phyloP scores from a whole-genome alignment of 2,329 filamentous ascomycete genomes.

The Fusarium sp. region DNA sequence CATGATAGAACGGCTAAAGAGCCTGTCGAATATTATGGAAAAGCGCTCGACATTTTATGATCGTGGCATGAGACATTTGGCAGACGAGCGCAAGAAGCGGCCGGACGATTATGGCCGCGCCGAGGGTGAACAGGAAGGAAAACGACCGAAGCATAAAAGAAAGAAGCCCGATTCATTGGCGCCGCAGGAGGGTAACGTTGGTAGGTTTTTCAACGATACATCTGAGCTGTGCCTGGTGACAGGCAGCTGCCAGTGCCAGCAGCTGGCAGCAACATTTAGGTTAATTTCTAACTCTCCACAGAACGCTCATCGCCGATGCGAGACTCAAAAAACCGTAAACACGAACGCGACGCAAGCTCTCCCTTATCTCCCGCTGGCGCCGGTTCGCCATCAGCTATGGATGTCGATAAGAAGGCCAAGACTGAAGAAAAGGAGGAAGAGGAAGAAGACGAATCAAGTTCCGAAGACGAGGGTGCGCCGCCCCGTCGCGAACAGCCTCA shows the following conservation, averaged over 20 bases:
- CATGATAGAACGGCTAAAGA: slow-evolving; percentile 74
- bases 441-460: slow-evolving; percentile 64
- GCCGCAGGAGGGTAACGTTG: slow-evolving; percentile 61
- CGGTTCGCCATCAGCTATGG: slow-evolving; percentile 69
- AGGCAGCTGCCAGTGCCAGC: slow-evolving; percentile 17
- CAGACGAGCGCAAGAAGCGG: slow-evolving; percentile 74
- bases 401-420: slow-evolving; percentile 68
- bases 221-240: not conserved
- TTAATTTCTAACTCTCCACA: slow-evolving; percentile 47
- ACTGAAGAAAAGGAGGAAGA: slow-evolving; percentile 52
- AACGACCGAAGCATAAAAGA: slow-evolving; percentile 81
- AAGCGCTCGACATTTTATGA: slow-evolving; percentile 78
- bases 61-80: slow-evolving; percentile 79
- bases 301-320: slow-evolving; percentile 69
- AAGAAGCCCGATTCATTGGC: slow-evolving; percentile 77
- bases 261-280: slow-evolving; percentile 11
- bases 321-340: slow-evolving; percentile 66
- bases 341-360: slow-evolving; percentile 69
- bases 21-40: slow-evolving; percentile 76
- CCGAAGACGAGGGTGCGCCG: slow-evolving; percentile 72
- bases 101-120: slow-evolving; percentile 67
- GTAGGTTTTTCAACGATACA: slow-evolving; percentile 44
- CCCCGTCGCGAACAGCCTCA: slow-evolving; percentile 78
- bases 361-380: slow-evolving; percentile 71
- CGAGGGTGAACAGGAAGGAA: slow-evolving; percentile 65